Evolutionary conservation across 2,329 filamentous ascomycete species (phyloP).

Genomic region (Pseudopyricularia cyperi): DNA sequence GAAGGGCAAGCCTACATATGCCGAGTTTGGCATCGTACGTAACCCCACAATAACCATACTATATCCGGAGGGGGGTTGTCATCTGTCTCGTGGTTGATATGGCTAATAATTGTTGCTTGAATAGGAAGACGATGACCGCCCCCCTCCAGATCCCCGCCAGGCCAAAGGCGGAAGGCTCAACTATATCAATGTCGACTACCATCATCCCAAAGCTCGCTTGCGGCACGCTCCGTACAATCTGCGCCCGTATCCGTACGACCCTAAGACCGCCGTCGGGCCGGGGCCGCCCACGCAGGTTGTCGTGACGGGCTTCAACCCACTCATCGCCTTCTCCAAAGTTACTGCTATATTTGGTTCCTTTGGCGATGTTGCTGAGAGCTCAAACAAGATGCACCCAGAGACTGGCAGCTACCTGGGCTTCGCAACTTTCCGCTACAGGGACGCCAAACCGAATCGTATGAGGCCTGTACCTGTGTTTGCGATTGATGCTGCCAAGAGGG

Average conservation of each 20-base stretch:
- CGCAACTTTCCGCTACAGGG: slow-evolving; percentile 80
- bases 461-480: slow-evolving; percentile 48
- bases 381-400: slow-evolving; percentile 88
- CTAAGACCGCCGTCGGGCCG: slow-evolving; percentile 72
- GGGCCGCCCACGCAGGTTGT: slow-evolving; percentile 84
- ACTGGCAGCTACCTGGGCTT: slow-evolving; percentile 92
- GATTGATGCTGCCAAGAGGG: slow-evolving; percentile 67
- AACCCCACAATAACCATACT: slow-evolving; percentile 25
- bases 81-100: slow-evolving; percentile 36
- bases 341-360: slow-evolving; percentile 65
- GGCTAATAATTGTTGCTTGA: slow-evolving; percentile 43
- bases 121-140: slow-evolving; percentile 62
- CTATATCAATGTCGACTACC: slow-evolving; percentile 58
- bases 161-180: slow-evolving; percentile 51
- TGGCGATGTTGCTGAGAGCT: slow-evolving; percentile 79
- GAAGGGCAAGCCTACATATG: slow-evolving; percentile 45
- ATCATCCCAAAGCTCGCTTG: slow-evolving; percentile 57
- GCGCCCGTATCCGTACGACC: slow-evolving; percentile 70
- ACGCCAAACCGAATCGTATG: slow-evolving; percentile 44
- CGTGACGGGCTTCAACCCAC: slow-evolving; percentile 89
- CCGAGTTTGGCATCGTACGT: slow-evolving; percentile 56
- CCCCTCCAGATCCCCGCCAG: slow-evolving; percentile 71
- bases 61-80: slow-evolving; percentile 42
- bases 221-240: slow-evolving; percentile 66
- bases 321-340: slow-evolving; percentile 68